Base-by-base conservation (phyloP, 2,329 filamentous ascomycete genomes). In the Cadophora sp. region DNA sequence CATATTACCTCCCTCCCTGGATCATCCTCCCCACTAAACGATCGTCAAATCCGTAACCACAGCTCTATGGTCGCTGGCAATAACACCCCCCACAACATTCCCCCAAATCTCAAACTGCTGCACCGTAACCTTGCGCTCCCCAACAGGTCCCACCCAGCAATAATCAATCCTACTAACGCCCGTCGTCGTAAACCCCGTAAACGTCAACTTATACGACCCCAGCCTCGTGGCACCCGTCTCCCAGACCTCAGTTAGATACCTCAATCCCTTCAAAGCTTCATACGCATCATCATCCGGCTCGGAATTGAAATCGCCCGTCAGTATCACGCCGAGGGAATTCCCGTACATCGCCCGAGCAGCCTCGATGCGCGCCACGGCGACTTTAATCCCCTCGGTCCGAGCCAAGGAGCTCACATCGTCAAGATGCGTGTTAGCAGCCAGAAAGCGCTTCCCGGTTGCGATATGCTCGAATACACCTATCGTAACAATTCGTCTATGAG, bases 1-100 rank as follows among this genome's bases (percentile, higher is more conserved):
- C n/a, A n/a, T n/a, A n/a, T n/a, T n/a, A n/a, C n/a, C n/a, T n/a
- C n/a, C n/a, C n/a, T n/a, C n/a, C n/a, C n/a, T n/a, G n/a, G n/a
- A n/a, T n/a, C n/a, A n/a, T n/a, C n/a, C n/a, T n/a, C n/a, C n/a
- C n/a, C n/a, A n/a, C n/a, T n/a, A n/a, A n/a, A n/a, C n/a, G n/a
- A 61, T 30, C 9, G 41, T 48, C 39, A 48, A 30, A 27, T 61
- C 59, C 18, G 59, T 18, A 33, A 61, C 59, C 14, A 61, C 22
- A 22, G 59, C 59, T 24, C 59, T 50, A 61, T 61, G 59, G 36
- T 61, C 59, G 39, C 59, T 61, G 11, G 41, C 45, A 36, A 61
- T 48, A 41, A 61, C 24, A n/a, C 59, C 59, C 16, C 24, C 43
- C 6, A 61, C 41, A n/a, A 24, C n/a, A 24, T 61, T 61, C 20